Evolutionary conservation across 2,329 filamentous ascomycete species (phyloP), one percentile per base, ranked within the genome.

Genomic region (Sporothrix luriei): DNA sequence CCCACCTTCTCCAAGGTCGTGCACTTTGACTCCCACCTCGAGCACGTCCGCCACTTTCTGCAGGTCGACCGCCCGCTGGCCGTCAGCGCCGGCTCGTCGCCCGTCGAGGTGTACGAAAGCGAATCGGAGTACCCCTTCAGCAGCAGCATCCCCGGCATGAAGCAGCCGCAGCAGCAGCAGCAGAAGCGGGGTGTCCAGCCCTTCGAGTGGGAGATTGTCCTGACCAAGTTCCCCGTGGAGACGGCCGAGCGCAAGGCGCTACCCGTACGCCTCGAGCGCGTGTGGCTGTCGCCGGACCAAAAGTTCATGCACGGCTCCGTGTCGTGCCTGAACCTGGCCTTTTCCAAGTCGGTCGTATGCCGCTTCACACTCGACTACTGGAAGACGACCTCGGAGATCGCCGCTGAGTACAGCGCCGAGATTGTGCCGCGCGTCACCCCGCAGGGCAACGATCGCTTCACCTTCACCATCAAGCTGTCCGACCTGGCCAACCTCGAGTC

Each of bases 361-460:
- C 89, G 95, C 66, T 99, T 99, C 79, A 99, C 95, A 0, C 86
- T 97, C 61, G 95, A 99, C 79, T 95, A 97, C 81, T 99, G 95
- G 95, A 97, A 97, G 84, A 99, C 95, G 0, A 96, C 94, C 0
- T 99, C 95, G 0, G 95, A 99, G 78, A 91, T 98, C 1, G 85
- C 86, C 49, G 94, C 92, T n/a, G 93, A 97, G 75, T 99, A 88
- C 81, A 90, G 89, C 78, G 87, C 91, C 72, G 91, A 95, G 80
- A 86, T 94, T 59, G 87, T 88, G 55, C 87, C 88, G 38, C 87
- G 87, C 74, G 87, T 90, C 54, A 80, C 80, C 5, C 82, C 82
- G 3, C 82, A 87, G 26, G 88, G 90, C 62, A 90, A 90, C 75
- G 95, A 99, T 78, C 88, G 92, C 51, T 99, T 99, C 82, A 92